Conservation (phyloP, 768 basidiomycete species). For the Leccinum aurantiacum region DNA sequence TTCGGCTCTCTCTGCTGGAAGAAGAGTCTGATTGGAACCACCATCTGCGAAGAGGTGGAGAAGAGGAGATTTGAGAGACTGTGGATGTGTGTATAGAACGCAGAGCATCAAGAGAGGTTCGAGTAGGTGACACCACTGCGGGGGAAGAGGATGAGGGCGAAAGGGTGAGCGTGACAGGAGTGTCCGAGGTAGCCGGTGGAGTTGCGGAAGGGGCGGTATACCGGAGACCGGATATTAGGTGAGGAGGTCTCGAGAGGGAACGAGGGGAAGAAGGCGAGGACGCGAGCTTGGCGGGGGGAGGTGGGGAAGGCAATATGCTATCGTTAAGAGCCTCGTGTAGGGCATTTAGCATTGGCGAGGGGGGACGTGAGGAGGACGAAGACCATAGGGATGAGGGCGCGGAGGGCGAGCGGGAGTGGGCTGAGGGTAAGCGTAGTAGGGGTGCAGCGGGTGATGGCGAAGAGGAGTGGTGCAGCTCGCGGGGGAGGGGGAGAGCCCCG, state of each 20-base stretch:
- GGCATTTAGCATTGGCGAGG: conserved; percentile 40
- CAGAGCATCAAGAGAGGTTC: conserved; percentile 59
- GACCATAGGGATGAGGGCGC: background rate
- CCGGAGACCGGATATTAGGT: conserved; percentile 54
- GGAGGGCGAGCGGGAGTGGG: background rate
- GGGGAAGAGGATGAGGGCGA: conserved; percentile 16
- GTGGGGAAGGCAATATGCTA: conserved; percentile 38
- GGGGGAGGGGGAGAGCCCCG: conserved; percentile 18
- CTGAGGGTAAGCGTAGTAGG: conserved; percentile 18
- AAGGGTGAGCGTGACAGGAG: conserved; percentile 12
- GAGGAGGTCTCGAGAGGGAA: conserved; percentile 45
- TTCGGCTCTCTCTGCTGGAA: conserved; percentile 41
- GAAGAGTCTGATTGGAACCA: conserved; percentile 49
- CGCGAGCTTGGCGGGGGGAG: conserved; percentile 45
- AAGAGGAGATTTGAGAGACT: conserved; percentile 29
- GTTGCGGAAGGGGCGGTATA: conserved; percentile 64
- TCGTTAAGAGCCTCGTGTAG: conserved; percentile 50
- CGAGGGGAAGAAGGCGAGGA: conserved; percentile 35
- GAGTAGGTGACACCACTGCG: conserved; percentile 30
- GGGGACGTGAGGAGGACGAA: conserved; percentile 26
- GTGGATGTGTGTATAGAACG: conserved; percentile 41
- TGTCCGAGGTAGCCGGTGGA: conserved; percentile 40
- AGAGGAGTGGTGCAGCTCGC: conserved; percentile 12
- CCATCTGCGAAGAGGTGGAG: conserved; percentile 37
- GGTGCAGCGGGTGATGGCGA: conserved; percentile 12